A percentile compares a stretch with the other conserved stretches of the same genome.
phyloP scores from a whole-genome alignment of 202 grass and related monocot species.

The Digitaria exilis region DNA sequence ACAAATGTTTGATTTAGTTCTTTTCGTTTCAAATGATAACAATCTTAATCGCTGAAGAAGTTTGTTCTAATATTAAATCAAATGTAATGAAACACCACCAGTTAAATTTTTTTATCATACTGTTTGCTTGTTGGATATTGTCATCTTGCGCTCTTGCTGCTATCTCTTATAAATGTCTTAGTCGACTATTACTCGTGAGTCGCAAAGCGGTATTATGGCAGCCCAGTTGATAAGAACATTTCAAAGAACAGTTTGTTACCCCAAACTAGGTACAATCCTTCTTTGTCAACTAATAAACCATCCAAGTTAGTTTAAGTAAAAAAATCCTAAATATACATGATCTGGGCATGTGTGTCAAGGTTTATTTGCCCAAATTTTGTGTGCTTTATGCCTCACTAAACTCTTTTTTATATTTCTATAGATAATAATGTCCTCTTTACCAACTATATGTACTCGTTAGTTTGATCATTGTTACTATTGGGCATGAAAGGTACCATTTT shows the following conservation, averaged over 20 bases:
- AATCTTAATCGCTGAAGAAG: not conserved
- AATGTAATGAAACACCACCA: not conserved
- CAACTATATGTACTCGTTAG: not conserved
- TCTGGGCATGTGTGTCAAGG: not conserved
- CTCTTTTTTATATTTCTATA: conserved; percentile 23
- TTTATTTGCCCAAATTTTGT: not conserved
- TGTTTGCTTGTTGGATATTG: not conserved
- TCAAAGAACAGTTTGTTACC: too few species aligned
- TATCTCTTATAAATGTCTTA: not conserved
- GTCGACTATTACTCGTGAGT: not conserved
- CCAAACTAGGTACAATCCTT: too few species aligned
- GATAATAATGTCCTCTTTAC: conserved; percentile 7
- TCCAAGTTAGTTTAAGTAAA: not conserved
- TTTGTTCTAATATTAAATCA: not conserved
- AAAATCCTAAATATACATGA: not conserved
- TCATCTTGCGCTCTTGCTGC: not conserved
- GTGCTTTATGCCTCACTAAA: not conserved
- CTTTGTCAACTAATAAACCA: not conserved
- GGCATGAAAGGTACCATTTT: not conserved
- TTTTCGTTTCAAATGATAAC: not conserved
- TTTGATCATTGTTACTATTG: conserved; percentile 1
- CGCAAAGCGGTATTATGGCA: not conserved
- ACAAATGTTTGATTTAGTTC: not conserved
- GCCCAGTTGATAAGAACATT: not conserved
- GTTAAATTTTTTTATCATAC: not conserved